Evolutionary conservation across 331 rosid species (phyloP).

Genomic region (Malus hybrid): DNA sequence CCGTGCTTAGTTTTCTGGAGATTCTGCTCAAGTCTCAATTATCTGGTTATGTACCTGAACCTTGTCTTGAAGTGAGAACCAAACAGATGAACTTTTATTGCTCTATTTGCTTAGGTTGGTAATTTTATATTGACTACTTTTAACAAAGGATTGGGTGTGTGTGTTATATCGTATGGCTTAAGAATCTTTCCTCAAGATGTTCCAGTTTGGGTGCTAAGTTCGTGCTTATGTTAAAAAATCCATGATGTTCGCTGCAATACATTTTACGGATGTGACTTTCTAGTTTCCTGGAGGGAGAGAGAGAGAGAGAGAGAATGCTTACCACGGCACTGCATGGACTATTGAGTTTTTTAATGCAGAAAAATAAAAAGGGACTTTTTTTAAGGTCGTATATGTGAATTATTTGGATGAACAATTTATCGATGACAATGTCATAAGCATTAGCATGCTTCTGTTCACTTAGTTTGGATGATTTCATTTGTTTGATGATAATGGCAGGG

Average conservation of each 20-base stretch:
- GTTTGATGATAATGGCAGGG: constrained; percentile 51
- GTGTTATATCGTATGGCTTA: background rate
- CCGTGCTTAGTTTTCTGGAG: background rate
- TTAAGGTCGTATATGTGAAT: background rate
- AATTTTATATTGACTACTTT: background rate
- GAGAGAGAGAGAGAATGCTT: background rate
- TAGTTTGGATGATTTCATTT: background rate
- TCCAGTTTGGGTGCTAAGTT: background rate
- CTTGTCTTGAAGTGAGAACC: background rate
- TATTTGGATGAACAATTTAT: background rate
- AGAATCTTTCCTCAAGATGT: background rate
- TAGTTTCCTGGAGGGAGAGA: background rate
- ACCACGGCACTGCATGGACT: background rate
- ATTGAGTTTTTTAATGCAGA: background rate
- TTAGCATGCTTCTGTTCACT: background rate
- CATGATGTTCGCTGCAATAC: background rate
- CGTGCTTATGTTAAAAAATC: background rate
- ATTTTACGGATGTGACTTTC: background rate
- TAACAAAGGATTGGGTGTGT: background rate
- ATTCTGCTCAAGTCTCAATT: background rate
- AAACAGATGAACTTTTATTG: background rate
- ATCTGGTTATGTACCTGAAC: background rate
- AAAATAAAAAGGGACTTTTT: background rate
- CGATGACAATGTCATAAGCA: background rate
- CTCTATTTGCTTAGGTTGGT: background rate